Base-by-base conservation (phyloP, 352 stramenopile genomes). In the Thalassiosira mediterranea region DNA sequence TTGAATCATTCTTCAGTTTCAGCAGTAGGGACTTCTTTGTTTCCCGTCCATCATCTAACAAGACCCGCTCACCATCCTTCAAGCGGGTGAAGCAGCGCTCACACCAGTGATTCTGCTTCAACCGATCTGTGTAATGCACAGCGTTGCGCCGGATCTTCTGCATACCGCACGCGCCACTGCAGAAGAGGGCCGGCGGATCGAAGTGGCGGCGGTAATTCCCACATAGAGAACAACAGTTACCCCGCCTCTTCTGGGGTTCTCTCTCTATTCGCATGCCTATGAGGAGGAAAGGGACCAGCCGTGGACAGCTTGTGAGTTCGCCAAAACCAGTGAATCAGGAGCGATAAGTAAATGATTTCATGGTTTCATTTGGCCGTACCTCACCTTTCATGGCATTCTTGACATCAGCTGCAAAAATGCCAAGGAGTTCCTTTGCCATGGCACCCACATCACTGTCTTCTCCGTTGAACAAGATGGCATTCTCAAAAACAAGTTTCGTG, bases 1-100 rank as follows among this genome's bases (percentile, higher is more conserved):
- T 73, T 0, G 94, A 94, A 81, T 98, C 97, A 83, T 99, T 98
- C 79, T 98, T 98, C n/a, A 95, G 90, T 76, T 98, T 98, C 13
- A 96, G 69, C 10, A 99, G 69, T 3, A 94, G 94, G 13, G 85
- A 90, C 64, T 98, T 99, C 51, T 90, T 95, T 21, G 98, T 84
- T 51, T 86, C 75, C n/a, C 89, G 90, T 4, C 82, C 83, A 77
- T 95, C 89, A 21, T 95, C 90, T 60, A 98, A 93, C 28, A 96
- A 89, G 32, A 99, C 97, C 7, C 88, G 88, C 3, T 96, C 90
- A n/a, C 81, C 88, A 15, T 94, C 84, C 54, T 87, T 84, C 4
- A 95, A 63, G 25, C 87, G 49, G 2, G 29, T 61, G 48, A 90
- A 97, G 82, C 97, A 99, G 34, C 94, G 92, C 48, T 87, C 81